Evolutionary conservation across 257 asterid species (phyloP), one percentile per base, ranked within the genome.

Genomic region (Paraleonurus japonicus): DNA sequence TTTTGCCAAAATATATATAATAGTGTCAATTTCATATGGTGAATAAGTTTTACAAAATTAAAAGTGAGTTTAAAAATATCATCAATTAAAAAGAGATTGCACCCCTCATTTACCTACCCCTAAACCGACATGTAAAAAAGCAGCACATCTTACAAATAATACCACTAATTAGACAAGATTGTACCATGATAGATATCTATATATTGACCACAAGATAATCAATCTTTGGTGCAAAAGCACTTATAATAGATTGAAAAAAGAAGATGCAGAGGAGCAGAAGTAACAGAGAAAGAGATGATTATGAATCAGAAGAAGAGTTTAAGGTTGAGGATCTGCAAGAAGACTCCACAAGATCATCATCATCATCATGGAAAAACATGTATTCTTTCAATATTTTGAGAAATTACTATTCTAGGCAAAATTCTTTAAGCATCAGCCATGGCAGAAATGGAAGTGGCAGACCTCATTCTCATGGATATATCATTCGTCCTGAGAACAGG

Each of bases 401-500:
- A 47, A 79, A 70, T 39, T 62, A 27, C 77, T 72, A 50, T 15
- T 68, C 86, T 7, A 32, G 69, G 45, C 77, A 78, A 62, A 72
- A 76, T 32, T 71, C 81, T 30, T 19, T 28, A 6, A 37, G 35
- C 20, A 3, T 5, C 16, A 12, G 17, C 5, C 57, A 57, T n/a
- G 54, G 39, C 32, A 65, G 61, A 16, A n/a, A n/a, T n/a, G n/a
- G n/a, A n/a, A n/a, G n/a, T n/a, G 54, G 39, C 32, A 65, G 61
- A 16, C 19, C 17, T 10, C 81, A 60, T 22, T 67, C 74, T 67
- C 75, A 65, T 33, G 71, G 76, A 13, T 76, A 5, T 77, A 37
- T 77, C 60, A 79, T 85, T 45, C 78, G 70, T 17, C 88, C 90
- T 16, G 81, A 81, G 51, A 83, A 79, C 47, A 63, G 82, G 87